Evolutionary conservation across 2,329 filamentous ascomycete species (phyloP).

Genomic region (Sphaerulina vaccinii): DNA sequence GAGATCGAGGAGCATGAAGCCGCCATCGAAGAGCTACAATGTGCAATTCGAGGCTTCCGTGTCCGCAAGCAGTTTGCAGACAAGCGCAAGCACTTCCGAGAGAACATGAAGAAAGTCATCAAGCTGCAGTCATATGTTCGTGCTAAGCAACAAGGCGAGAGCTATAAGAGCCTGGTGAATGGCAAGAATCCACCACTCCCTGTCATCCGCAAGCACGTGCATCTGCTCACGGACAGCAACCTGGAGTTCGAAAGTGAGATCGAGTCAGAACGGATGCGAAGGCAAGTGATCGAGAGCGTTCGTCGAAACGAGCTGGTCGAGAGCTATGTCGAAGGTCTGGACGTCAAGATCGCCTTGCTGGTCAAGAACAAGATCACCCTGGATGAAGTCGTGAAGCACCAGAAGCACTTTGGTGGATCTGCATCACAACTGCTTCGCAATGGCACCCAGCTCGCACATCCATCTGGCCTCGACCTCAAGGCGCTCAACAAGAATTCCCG

Average conservation of each 20-base stretch:
- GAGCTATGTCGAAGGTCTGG: constrained; percentile 96
- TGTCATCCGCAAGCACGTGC: constrained; percentile 96
- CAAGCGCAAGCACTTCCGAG: constrained; percentile 83
- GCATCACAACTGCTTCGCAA: constrained; percentile 35
- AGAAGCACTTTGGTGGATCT: constrained; percentile 85
- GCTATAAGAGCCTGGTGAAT: constrained; percentile 93
- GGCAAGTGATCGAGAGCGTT: constrained; percentile 95
- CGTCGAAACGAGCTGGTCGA: constrained; percentile 95
- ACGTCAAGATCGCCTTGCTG: constrained; percentile 96
- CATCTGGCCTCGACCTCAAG: constrained; percentile 86
- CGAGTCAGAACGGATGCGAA: constrained; percentile 90
- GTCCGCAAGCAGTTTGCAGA: constrained; percentile 75
- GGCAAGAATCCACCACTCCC: constrained; percentile 96
- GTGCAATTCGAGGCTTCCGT: constrained; percentile 68
- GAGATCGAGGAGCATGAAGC: constrained; percentile 82
- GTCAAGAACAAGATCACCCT: constrained; percentile 99
- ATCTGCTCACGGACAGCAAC: constrained; percentile 94
- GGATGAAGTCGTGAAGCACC: constrained; percentile 94
- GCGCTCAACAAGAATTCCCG: constrained; percentile 95
- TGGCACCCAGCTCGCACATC: constrained; percentile 50
- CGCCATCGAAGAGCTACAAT: constrained; percentile 71
- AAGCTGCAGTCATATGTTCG: constrained; percentile 97
- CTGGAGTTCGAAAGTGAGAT: constrained; percentile 99
- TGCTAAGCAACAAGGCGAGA: constrained; percentile 92
- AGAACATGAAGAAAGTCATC: constrained; percentile 98